Evolutionary conservation across 306 rosid species (phyloP), one percentile per base, ranked within the genome.

Genomic region (Calophaca sinica): DNA sequence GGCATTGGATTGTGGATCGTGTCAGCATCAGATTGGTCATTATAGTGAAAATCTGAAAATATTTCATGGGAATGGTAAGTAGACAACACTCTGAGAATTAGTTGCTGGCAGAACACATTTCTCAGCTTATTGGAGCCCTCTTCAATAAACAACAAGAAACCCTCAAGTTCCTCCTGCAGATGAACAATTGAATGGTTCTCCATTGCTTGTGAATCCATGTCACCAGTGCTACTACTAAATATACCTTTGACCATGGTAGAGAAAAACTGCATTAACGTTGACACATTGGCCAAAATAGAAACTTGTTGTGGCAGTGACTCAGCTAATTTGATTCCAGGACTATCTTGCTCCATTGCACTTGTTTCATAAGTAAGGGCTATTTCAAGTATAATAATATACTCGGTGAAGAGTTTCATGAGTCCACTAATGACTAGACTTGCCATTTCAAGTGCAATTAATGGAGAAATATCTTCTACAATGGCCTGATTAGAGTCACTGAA

Each of bases 201-300:
- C 14, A 13, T 38, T 46, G 29, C 62, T 33, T 81, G 78, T 10
- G 82, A 72, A 57, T 79, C 79, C 31, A 20, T 52, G n/a, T 42
- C 75, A 64, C 12, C 61, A 7, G 13, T 39, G 67, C 55, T 74
- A 54, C 72, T 79, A 54, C 72, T 79, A 35, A 81, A 78, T 60
- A 88, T 76, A 67, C 66, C 59, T 65, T 76, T 57, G 29, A 82
- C 77, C 73, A 82, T 76, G 75, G 33, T 74, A 41, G 83, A 75
- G 46, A 88, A 80, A 70, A 85, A 73, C 41, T 80, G 81, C 68
- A 68, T 73, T 12, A 88, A 9, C 3, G 90, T 77, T 79, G 91
- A 86, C 32, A 85, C 29, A 77, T 88, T 92, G 80, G 86, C 90
- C 84, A 92, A 79, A 78, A 92, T 29, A 35, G 97, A 86, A 76